These are phyloP conservation scores for Entomortierella chlamydospora DNA, from an alignment of 192 early-diverging fungal genomes.

Conservation along the genomic window DNA sequence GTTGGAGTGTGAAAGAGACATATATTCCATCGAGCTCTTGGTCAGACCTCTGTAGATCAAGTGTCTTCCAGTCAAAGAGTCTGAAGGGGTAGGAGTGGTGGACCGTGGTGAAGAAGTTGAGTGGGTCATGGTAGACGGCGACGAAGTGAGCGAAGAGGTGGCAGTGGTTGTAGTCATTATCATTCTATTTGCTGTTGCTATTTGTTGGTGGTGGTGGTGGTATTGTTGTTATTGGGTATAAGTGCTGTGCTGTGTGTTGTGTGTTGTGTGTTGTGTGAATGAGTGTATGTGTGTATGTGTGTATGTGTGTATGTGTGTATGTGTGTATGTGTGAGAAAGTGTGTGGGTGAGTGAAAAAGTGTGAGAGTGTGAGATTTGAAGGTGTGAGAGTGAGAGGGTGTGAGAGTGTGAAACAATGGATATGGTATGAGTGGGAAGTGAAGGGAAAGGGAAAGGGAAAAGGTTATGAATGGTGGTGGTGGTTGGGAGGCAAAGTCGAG, in stretches of 20 bases:
- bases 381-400: too few species aligned
- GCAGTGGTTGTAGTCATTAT: constrained; percentile 28
- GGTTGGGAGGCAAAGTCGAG: constrained; percentile 9
- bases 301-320: too few species aligned
- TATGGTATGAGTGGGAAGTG: neutral
- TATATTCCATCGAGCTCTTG: constrained; percentile 43
- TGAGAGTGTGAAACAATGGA: neutral
- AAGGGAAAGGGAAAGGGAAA: neutral
- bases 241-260: neutral
- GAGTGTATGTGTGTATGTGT: too few species aligned
- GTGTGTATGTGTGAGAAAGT: too few species aligned
- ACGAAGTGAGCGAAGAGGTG: constrained; percentile 6
- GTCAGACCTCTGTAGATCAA: constrained; percentile 29
- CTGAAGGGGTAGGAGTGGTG: constrained; percentile 18
- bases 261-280: neutral
- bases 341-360: too few species aligned
- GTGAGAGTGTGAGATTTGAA: too few species aligned
- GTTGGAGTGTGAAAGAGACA: constrained; percentile 32
- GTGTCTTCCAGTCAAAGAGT: constrained; percentile 14
- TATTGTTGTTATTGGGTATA: neutral
- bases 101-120: constrained; percentile 10
- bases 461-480: neutral
- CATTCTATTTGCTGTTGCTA: constrained; percentile 9
- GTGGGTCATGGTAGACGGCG: constrained; percentile 16
- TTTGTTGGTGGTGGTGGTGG: neutral